Evolutionary conservation across 2,329 filamentous ascomycete genomes (phyloP).

Genomic region (Piedraia hortae): DNA sequence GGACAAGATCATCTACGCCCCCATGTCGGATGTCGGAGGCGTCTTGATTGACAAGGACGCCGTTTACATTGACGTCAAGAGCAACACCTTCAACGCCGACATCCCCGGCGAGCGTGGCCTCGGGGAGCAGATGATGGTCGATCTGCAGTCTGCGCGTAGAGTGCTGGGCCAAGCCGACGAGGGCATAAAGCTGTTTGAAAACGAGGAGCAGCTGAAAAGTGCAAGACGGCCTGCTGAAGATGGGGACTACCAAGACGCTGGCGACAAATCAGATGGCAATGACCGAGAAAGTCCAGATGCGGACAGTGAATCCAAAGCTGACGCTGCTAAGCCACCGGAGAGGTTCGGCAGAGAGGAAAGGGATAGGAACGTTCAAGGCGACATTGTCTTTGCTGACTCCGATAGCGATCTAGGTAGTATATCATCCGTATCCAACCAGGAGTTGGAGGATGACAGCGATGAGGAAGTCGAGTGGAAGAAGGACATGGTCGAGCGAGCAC

Average conservation of each 20-base stretch:
- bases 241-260: conserved; percentile 16
- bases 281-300: conserved; percentile 20
- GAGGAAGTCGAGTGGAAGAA: conserved; percentile 52
- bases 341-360: conserved; percentile 23
- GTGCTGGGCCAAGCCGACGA: conserved; percentile 59
- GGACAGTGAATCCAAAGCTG: conserved; percentile 27
- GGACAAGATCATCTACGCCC: conserved; percentile 84
- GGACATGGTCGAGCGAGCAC: conserved; percentile 51
- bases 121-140: conserved; percentile 82
- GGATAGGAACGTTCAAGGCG: conserved; percentile 27
- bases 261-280: conserved; percentile 24
- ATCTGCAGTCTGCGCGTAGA: conserved; percentile 55
- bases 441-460: conserved; percentile 18
- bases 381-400: conserved; percentile 78
- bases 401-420: conserved; percentile 88
- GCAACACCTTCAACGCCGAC: conserved; percentile 43
- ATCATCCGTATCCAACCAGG: conserved; percentile 32
- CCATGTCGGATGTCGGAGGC: conserved; percentile 93
- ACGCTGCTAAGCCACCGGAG: conserved; percentile 15
- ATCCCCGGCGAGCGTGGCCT: conserved; percentile 51
- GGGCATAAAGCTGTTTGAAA: conserved; percentile 64
- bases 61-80: conserved; percentile 60
- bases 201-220: conserved; percentile 38
- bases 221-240: conserved; percentile 23
- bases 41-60: conserved; percentile 91